Evolutionary conservation across 2,329 filamentous ascomycete species (phyloP), one percentile per base, ranked within the genome.

Genomic region (Ascosphaera pollenicola): DNA sequence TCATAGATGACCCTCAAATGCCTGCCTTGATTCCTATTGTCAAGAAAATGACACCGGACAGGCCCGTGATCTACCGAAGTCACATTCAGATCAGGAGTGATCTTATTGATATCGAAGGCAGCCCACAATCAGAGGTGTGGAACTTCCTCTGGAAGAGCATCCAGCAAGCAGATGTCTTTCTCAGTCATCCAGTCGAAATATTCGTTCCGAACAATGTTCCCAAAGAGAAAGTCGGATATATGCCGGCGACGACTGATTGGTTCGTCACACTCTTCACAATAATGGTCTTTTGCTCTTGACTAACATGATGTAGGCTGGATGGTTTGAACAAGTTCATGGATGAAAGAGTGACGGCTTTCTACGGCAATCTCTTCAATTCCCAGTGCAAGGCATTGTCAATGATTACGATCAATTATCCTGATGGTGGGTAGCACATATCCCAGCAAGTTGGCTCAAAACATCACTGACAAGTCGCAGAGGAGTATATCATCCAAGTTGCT

Each of bases 1-100:
- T 87, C 43, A 72, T 87, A 39, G 81, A 89, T 48, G 81, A 89
- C 47, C 79, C 80, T 2, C 81, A 89, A 55, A 87, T 87, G 80
- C 79, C 80, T 2, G 71, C 70, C 4, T 62, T 89, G 30, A 81
- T 87, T 40, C 73, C 75, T 3, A 61, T 87, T 26, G 76, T 82
- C 50, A 87, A 84, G 58, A 60, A 69, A 41, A 43, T 66, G 5
- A 79, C 78, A 1, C 78, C 79, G 1, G 55, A 75, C n/a, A 70
- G 80, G 10, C 81, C 81, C 1, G 70, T 89, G 17, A 69, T 87
- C 32, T 89, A 80, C 58, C 71, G 81, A 42, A 83, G 77, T 37
- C 81, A 89, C 53, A 89, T 89, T 41, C 79, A 89, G 55, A 75
- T 89, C 42, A 72, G 80, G 41, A 74, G 73, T 44, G 81, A 89